Evolutionary conservation across 2,329 filamentous ascomycete species (phyloP).

Genomic region (Botrytis porri): DNA sequence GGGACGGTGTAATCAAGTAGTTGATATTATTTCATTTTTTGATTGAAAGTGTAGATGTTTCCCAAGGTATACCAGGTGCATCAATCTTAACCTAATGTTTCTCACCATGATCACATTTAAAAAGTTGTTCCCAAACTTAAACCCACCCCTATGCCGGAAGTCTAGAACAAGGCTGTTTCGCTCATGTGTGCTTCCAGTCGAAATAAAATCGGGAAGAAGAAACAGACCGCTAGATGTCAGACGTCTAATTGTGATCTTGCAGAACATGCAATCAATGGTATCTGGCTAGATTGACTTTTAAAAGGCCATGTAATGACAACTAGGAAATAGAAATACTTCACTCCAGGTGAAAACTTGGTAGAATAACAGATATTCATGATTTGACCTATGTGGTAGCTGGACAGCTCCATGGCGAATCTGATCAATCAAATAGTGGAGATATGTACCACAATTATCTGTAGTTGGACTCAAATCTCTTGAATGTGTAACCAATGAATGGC

Average conservation of each 20-base stretch:
- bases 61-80: constrained; percentile 1
- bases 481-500: constrained; percentile 95
- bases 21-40: constrained; percentile 15
- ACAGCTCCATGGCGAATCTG: not conserved
- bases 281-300: constrained; percentile 11
- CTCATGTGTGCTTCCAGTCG: constrained; percentile 16
- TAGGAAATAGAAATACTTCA: constrained; percentile 1
- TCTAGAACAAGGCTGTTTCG: constrained; percentile 14
- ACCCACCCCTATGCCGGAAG: constrained; percentile 16
- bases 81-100: constrained; percentile 18
- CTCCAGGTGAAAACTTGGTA: constrained; percentile 1
- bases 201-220: constrained; percentile 3
- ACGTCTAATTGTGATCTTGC: constrained; percentile 13
- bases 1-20: not conserved
- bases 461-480: constrained; percentile 88
- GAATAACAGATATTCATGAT: constrained; percentile 1
- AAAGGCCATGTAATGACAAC: constrained; percentile 1
- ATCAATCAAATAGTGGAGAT: constrained; percentile 16
- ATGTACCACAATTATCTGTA: constrained; percentile 48
- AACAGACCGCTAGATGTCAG: constrained; percentile 10
- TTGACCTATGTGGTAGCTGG: not conserved
- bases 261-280: constrained; percentile 15
- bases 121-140: constrained; percentile 13
- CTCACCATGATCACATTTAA: constrained; percentile 16
- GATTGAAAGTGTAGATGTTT: constrained; percentile 8